Evolutionary conservation across 1,139 yeast species (phyloP), one percentile per base, ranked within the genome.

Genomic region (Debaryomycetaceae sp.): DNA sequence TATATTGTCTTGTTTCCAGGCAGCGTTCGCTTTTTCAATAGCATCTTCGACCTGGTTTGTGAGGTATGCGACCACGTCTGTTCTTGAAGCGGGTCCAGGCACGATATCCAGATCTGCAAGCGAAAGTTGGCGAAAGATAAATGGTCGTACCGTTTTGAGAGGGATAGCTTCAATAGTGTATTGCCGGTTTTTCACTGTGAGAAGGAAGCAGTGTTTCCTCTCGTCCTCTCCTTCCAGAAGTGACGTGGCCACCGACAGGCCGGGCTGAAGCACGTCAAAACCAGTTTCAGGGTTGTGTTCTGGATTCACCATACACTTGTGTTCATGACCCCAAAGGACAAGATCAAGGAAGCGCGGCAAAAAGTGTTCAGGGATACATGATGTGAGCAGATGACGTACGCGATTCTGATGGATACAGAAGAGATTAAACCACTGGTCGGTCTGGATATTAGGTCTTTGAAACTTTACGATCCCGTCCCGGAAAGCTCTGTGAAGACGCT

Each of bases 311-410:
- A 79, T 65, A 45, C 97, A 86, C 49, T 90, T 97, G 53, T 90
- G 99, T 48, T 90, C 99, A 51, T 90, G 99, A 7, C 98, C 99
- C 99, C 99, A 90, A 3, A 86, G 57, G 0, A 90, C 74, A 33
- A 90, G 63, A 46, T 90, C 83, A 30, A 90, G 47, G 47, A 87
- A 87, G 13, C 67, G 62, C 0, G 97, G 99, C 13, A 92, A 53
- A 43, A 81, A 80, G 35, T 65, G 68, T 40, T 90, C 97, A 2
- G 96, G 97, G 8, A 90, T 57, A 41, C 79, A 80, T 4, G 86
- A 77, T 0, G 92, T 82, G 29, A 76, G 73, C 2, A 93, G 73
- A 46, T 90, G 90, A 5, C 85, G 77, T 4, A 73, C 66, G 48
- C 81, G 75, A 53, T 90, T 90, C 51, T 90, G 99, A 53, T 90